These are phyloP conservation scores for Colletotrichum cuscutae DNA, from an alignment of 2,329 filamentous ascomycete species.

Conservation along the genomic window DNA sequence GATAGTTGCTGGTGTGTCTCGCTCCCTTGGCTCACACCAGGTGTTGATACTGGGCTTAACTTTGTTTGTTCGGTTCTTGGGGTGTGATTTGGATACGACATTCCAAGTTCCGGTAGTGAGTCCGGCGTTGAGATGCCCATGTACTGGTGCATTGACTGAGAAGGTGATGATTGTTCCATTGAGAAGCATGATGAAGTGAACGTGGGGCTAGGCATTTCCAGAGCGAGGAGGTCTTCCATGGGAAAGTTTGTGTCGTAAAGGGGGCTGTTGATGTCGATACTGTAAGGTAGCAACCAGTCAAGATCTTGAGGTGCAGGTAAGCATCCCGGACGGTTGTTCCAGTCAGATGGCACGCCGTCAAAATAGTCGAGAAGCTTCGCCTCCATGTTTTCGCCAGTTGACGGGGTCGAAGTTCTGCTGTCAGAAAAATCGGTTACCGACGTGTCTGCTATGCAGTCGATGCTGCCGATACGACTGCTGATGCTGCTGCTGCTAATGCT, in stretches of 20 bases:
- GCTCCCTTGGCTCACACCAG: not conserved
- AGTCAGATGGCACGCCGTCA: not conserved
- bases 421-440: not conserved
- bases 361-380: not conserved
- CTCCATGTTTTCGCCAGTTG: not conserved
- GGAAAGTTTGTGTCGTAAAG: not conserved
- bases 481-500: not conserved
- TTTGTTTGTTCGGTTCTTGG: not conserved
- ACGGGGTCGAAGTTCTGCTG: not conserved
- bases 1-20: no score
- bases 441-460: not conserved
- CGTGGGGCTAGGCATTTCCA: not conserved
- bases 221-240: not conserved
- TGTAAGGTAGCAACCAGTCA: not conserved
- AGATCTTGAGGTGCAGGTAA: not conserved
- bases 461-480: not conserved
- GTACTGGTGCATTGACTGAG: not conserved
- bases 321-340: no score
- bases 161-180: not conserved
- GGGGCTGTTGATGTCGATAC: not conserved
- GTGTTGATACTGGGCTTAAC: not conserved
- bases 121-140: not conserved
- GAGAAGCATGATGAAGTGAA: not conserved
- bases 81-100: not conserved
- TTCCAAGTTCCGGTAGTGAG: not conserved